A percentile compares a stretch with the other conserved stretches of the same genome.
These are phyloP conservation scores for Raffaelea arxii DNA, from an alignment of 2,329 filamentous ascomycete genomes.

Conservation along the genomic window DNA sequence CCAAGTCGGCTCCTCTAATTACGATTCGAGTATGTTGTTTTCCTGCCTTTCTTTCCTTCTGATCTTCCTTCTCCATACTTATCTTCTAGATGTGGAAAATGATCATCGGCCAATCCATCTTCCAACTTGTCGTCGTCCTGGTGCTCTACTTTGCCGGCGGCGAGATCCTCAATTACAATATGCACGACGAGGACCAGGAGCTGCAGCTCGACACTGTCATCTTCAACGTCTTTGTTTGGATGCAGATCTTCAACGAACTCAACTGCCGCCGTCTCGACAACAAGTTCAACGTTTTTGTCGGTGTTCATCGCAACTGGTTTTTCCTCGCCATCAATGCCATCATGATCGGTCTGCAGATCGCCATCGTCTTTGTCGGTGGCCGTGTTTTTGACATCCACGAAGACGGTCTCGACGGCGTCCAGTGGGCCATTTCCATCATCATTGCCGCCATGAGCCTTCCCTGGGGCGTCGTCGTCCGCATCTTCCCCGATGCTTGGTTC, in stretches of 20 bases:
- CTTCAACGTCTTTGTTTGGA: slow-evolving; percentile 98
- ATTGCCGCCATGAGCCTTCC: background rate
- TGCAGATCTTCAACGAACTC: slow-evolving; percentile 92
- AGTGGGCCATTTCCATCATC: background rate
- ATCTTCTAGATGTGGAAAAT: slow-evolving; percentile 84
- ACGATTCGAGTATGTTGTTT: slow-evolving; percentile 48
- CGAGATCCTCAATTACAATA: slow-evolving; percentile 24
- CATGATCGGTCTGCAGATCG: slow-evolving; percentile 81
- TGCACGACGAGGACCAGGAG: slow-evolving; percentile 32
- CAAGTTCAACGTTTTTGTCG: slow-evolving; percentile 90
- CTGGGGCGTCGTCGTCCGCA: background rate
- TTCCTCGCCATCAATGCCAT: slow-evolving; percentile 77
- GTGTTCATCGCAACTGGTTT: slow-evolving; percentile 74
- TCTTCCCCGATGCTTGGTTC: background rate
- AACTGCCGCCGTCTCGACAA: slow-evolving; percentile 90
- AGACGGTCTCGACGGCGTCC: slow-evolving; percentile 23
- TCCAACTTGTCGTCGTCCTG: slow-evolving; percentile 73
- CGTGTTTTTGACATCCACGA: slow-evolving; percentile 63
- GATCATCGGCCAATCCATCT: slow-evolving; percentile 88
- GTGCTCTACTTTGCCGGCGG: slow-evolving; percentile 56
- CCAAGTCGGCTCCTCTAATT: slow-evolving; percentile 53
- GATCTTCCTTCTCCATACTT: too few species aligned
- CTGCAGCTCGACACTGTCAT: slow-evolving; percentile 61
- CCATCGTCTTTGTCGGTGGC: slow-evolving; percentile 84
- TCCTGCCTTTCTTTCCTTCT: too few species aligned